Conservation (phyloP, 352 stramenopile species). For the Phytophthora tubulina region DNA sequence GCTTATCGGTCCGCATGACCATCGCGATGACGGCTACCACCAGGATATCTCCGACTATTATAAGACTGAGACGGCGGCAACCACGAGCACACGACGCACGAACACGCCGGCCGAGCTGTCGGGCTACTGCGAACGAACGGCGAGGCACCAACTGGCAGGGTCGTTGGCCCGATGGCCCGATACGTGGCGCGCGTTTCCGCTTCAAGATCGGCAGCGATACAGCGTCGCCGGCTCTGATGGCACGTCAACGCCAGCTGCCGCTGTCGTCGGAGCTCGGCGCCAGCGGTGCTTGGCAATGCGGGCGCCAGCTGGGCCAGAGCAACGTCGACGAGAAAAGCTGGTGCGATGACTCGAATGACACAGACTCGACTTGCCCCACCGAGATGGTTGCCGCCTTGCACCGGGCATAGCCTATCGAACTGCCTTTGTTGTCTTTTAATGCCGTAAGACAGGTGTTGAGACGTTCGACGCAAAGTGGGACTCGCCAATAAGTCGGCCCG, state of each 20-base stretch:
- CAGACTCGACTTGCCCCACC: slow-evolving; percentile 14
- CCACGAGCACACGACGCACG: slow-evolving; percentile 13
- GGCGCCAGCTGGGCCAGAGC: slow-evolving; percentile 18
- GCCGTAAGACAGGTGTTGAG: slow-evolving; percentile 14
- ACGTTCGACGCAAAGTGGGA: slow-evolving; percentile 31
- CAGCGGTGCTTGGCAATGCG: slow-evolving; percentile 9
- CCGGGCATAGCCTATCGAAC: not conserved
- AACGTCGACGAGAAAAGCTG: slow-evolving; percentile 20
- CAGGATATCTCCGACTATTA: not conserved
- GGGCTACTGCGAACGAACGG: slow-evolving; percentile 19
- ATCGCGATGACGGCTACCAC: slow-evolving; percentile 12
- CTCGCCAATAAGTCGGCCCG: slow-evolving; percentile 24
- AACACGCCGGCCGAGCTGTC: slow-evolving; percentile 12
- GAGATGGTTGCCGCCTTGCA: slow-evolving; percentile 10
- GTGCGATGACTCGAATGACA: slow-evolving; percentile 3
- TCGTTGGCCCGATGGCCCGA: not conserved
- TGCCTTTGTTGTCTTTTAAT: slow-evolving; percentile 14
- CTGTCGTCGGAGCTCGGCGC: slow-evolving; percentile 13
- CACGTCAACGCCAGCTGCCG: slow-evolving; percentile 25
- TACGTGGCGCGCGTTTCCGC: slow-evolving; percentile 15
- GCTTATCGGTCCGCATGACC: not conserved
- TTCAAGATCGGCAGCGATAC: slow-evolving; percentile 3
- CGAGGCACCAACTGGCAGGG: slow-evolving; percentile 17
- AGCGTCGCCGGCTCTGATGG: slow-evolving; percentile 25
- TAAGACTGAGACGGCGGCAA: slow-evolving; percentile 17